Base-by-base conservation (phyloP, 257 asterid genomes). In the Orobanche coerulescens region DNA sequence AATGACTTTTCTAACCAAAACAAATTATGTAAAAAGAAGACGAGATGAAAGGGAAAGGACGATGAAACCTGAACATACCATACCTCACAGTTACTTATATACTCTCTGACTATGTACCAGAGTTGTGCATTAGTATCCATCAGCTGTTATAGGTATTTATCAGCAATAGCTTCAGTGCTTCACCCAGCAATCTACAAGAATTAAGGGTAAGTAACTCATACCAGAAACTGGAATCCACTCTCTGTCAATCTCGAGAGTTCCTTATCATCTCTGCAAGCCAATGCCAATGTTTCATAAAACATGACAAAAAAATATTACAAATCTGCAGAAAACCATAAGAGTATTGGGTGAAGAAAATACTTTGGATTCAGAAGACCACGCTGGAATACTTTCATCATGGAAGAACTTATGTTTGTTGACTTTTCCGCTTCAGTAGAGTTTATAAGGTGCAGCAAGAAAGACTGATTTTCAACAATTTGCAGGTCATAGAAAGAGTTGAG, bases 121-220 rank as follows among this genome's bases (percentile, higher is more conserved):
- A 93, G 90, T 68, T 93, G 98, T 22, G 95, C 98, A 80, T 87
- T 93, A 25, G 95, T 93, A 30, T 93, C 98, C 98, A 93, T 86
- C 78, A 92, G 81, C 98, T 92, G 95, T 65, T 39, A 75, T 57
- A 73, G 31, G 39, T 67, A 73, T 56, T 56, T 30, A 66, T 83
- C 63, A 85, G 73, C 69, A 65, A 49, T 47, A 56, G 66, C 65
- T 73, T 73, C 58, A 66, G 54, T 52, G 66, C 65, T 73, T 73
- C 58, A 66, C 58, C 59, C 55, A 56, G 72, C 65, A 79, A 71
- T 50, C n/a, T 13, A 48, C 42, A 53, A 31, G 60, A 46, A 58
- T 31, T 47, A 63, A 56, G 61, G 47, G 54, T 2, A 13, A 43
- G 15, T 63, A 67, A 56, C 74, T 62, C 88, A 44, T 78, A 93